Evolutionary conservation across 2,329 filamentous ascomycete genomes (phyloP), one percentile per base, ranked within the genome.

Genomic region (Cladophialophora exuberans): DNA sequence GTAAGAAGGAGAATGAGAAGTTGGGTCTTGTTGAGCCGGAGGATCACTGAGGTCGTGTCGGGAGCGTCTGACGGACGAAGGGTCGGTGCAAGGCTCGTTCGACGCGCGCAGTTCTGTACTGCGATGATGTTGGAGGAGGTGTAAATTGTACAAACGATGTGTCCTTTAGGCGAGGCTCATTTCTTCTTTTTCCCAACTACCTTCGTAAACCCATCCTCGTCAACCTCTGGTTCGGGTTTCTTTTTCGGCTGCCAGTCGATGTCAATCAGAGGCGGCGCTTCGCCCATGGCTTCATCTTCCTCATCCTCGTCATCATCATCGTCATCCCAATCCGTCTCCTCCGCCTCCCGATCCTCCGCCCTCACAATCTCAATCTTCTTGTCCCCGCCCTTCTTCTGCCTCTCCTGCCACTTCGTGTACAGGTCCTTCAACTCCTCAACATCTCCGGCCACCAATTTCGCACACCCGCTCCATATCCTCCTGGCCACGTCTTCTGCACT

Each of bases 201-300:
- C 72, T 82, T 89, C 13, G 85, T 89, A 69, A 93, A 93, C 3
- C 89, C 89, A 67, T 93, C 89, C 62, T 91, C 88, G 70, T 93
- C 89, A 41, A 92, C 78, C 69, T 90, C 83, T 0, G 88, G 87
- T 67, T 82, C 80, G 13, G 77, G 71, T 73, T 85, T 89, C 70
- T 89, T 84, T 69, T 79, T 85, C 11, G 77, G 75, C 41, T 69
- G 76, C 46, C 46, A 49, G 33, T 77, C 68, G 35, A 55, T 22
- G 20, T 63, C 54, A 17, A 85, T 81, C 59, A 88, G 71, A 39
- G 80, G 72, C 6, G 87, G 84, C 30, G 87, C 88, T 57, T 90
- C 87, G 35, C 76, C 81, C 85, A 89, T 89, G 68, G 80, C 83
- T 6, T 84, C 83, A 4, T 80, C 73, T 45, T 72, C 80, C 6